A percentile compares a stretch with the other conserved stretches of the same genome.
These are phyloP conservation scores for Phytophthora uliginosa DNA, from an alignment of 352 stramenopile species.

Conservation along the genomic window DNA sequence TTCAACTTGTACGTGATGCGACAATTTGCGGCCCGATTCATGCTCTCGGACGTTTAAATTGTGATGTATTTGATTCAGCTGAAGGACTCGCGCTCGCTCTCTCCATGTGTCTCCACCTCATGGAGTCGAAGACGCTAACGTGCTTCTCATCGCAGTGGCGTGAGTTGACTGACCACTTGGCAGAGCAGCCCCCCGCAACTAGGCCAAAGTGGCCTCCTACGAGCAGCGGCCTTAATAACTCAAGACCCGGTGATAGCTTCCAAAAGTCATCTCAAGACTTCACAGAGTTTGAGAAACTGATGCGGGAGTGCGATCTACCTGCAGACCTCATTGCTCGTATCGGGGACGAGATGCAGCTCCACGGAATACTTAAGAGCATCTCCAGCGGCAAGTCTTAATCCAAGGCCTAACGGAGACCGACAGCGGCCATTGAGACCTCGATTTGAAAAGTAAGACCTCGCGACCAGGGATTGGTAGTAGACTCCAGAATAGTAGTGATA, in stretches of 20 bases:
- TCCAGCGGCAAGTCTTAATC: too few species aligned
- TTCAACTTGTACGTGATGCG: slow-evolving; percentile 32
- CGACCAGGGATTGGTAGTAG: too few species aligned
- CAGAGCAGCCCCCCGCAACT: background rate
- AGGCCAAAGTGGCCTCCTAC: background rate
- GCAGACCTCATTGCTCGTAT: slow-evolving; percentile 43
- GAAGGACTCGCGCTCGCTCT: slow-evolving; percentile 46
- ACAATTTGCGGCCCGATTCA: background rate
- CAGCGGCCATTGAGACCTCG: too few species aligned
- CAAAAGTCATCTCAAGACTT: background rate
- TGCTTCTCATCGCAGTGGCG: slow-evolving; percentile 47
- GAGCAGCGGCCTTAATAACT: background rate
- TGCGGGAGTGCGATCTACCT: slow-evolving; percentile 46
- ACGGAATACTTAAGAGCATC: too few species aligned
- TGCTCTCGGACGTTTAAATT: background rate
- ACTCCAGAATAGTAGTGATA: too few species aligned
- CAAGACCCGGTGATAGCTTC: background rate
- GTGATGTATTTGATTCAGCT: slow-evolving; percentile 15
- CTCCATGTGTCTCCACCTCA: slow-evolving; percentile 44
- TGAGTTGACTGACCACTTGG: slow-evolving; percentile 34
- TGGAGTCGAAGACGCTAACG: slow-evolving; percentile 32
- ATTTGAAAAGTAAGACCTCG: too few species aligned
- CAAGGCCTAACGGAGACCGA: too few species aligned
- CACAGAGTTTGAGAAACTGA: slow-evolving; percentile 32
- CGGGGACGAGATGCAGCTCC: slow-evolving; percentile 24